Evolutionary conservation across 2,329 filamentous ascomycete species (phyloP), one percentile per base, ranked within the genome.

Genomic region (Cladobotryum protrusum): DNA sequence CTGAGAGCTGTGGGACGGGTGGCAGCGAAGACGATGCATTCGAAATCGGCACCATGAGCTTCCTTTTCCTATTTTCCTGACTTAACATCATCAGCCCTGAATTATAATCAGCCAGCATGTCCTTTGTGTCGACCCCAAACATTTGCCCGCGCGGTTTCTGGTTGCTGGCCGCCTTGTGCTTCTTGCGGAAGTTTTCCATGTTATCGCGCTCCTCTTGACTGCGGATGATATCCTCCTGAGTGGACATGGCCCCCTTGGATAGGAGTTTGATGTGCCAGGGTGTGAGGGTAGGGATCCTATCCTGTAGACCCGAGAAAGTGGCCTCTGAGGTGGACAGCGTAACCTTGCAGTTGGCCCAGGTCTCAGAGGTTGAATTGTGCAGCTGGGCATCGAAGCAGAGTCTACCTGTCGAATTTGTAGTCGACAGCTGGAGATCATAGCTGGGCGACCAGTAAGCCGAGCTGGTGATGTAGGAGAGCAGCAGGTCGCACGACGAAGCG

Each of bases 321-420:
- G 81, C 77, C 58, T 85, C 79, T 0, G 81, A 84, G 0, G 81
- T 85, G 3, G 82, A 85, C 5, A 86, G 73, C 0, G 74, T 75
- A 33, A 86, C 66, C 54, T 76, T 78, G 61, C 79, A 77, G 63
- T 79, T 75, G 29, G 68, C 70, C 83, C 83, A 86, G 0, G 75
- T 79, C 66, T 86, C 83, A 0, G 78, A 81, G 0, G 81, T 84
- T 45, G 68, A 69, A 64, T 86, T 86, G 50, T 72, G 75, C 47
- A 85, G 75, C 55, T 78, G 74, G 2, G 82, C 82, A 48, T 83
- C 78, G 60, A 86, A 86, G 57, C 75, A 76, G 14, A 86, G 69
- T 5, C 66, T 66, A 1, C 72, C 81, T 0, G 74, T 73, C 45
- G 72, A 75, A 17, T 64, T 70, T 0, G 75, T 73, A 1, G 82